A percentile compares a stretch with the other conserved stretches of the same genome.
These are phyloP conservation scores for Hypomontagnella monticulosa DNA, from an alignment of 495 filamentous ascomycete genomes.

Conservation along the genomic window DNA sequence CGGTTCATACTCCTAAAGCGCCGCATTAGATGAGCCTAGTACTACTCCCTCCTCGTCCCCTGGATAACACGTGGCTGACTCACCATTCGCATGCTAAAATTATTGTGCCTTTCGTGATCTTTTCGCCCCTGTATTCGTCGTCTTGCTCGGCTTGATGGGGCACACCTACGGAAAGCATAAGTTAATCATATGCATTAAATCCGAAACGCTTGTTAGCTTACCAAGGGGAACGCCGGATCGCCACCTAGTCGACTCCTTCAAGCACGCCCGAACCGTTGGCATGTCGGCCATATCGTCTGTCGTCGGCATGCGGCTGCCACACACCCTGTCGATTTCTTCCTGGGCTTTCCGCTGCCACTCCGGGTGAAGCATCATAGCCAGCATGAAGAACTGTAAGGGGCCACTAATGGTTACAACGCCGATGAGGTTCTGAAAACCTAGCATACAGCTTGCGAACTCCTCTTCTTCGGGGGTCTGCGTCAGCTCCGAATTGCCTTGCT, in stretches of 20 bases:
- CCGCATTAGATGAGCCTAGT: not conserved
- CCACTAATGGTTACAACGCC: slow-evolving; percentile 60
- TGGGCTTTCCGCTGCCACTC: slow-evolving; percentile 62
- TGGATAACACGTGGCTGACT: not conserved
- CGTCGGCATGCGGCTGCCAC: slow-evolving; percentile 60
- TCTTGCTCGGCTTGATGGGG: slow-evolving; percentile 63
- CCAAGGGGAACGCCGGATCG: slow-evolving; percentile 61
- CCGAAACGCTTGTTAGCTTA: slow-evolving; percentile 32
- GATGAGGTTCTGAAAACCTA: slow-evolving; percentile 58
- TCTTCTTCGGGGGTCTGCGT: slow-evolving; percentile 54
- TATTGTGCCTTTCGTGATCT: slow-evolving; percentile 61
- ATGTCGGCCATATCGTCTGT: slow-evolving; percentile 58
- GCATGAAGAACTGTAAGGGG: slow-evolving; percentile 59
- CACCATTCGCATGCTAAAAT: slow-evolving; percentile 66
- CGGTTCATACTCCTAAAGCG: slow-evolving; percentile 59
- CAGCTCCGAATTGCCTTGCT: slow-evolving; percentile 49
- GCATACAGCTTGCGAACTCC: slow-evolving; percentile 59
- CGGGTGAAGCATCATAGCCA: slow-evolving; percentile 59
- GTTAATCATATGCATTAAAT: not conserved
- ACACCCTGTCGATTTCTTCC: slow-evolving; percentile 68
- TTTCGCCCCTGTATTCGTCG: slow-evolving; percentile 60
- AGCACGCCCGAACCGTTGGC: slow-evolving; percentile 63
- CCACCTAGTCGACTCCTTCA: slow-evolving; percentile 71
- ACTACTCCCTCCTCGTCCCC: too few relatives aligned
- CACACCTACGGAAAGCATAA: slow-evolving; percentile 48